These are phyloP conservation scores for Fraxinus greggii DNA, from an alignment of 305 asterid genomes.

Conservation along the genomic window DNA sequence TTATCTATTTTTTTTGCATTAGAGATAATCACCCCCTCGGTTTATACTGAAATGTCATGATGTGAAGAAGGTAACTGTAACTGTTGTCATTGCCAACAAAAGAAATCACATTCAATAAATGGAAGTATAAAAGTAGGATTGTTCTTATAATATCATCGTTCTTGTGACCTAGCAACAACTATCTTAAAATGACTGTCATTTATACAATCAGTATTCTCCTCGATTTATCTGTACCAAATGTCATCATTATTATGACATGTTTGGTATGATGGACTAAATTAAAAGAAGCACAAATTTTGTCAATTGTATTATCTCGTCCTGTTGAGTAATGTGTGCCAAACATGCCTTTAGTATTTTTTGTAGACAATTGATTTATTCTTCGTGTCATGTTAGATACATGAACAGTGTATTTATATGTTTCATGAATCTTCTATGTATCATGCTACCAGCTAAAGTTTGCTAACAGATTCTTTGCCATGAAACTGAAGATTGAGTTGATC, in stretches of 20 bases:
- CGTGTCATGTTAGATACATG: background rate
- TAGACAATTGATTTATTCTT: background rate
- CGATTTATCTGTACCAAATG: background rate
- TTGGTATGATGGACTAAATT: background rate
- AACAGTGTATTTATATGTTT: background rate
- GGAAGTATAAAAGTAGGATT: background rate
- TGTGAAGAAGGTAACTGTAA: background rate
- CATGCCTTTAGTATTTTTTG: background rate
- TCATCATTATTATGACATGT: background rate
- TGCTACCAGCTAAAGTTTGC: slow-evolving; percentile 29
- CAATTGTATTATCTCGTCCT: background rate
- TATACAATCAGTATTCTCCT: background rate
- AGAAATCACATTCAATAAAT: background rate
- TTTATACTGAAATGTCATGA: background rate
- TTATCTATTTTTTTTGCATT: background rate
- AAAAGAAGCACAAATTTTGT: background rate
- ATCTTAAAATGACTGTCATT: background rate
- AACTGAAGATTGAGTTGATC: slow-evolving; percentile 32
- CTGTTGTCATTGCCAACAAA: background rate
- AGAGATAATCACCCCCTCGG: background rate
- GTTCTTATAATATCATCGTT: background rate
- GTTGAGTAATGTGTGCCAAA: background rate
- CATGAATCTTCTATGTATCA: background rate
- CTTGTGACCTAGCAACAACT: background rate
- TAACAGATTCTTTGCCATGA: slow-evolving; percentile 36